A percentile compares a stretch with the other conserved stretches of the same genome.
phyloP scores from a whole-genome alignment of 1,139 yeast genomes.

The Candida sp. region DNA sequence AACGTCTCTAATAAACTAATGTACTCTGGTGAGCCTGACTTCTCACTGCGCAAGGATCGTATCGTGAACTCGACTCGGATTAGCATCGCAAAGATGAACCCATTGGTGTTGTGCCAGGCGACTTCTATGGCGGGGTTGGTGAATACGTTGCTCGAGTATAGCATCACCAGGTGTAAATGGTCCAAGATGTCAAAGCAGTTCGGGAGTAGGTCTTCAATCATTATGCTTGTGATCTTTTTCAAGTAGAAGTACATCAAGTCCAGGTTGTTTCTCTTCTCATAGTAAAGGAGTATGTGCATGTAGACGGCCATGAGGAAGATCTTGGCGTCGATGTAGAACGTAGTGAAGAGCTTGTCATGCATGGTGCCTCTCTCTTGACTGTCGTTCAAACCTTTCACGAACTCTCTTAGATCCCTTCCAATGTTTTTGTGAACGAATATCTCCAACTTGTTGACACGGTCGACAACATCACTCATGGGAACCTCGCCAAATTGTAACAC shows the following conservation, averaged over 20 bases:
- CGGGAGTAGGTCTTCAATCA: slow-evolving; percentile 30
- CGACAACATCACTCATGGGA: slow-evolving; percentile 23
- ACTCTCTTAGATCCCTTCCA: slow-evolving; percentile 23
- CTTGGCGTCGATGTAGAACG: slow-evolving; percentile 28
- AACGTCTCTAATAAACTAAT: slow-evolving; percentile 21
- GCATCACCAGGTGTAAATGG: slow-evolving; percentile 32
- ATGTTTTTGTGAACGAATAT: slow-evolving; percentile 18
- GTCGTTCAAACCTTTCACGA: slow-evolving; percentile 24
- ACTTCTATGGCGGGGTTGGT: slow-evolving; percentile 33
- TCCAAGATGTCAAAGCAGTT: slow-evolving; percentile 26
- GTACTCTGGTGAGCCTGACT: slow-evolving; percentile 16
- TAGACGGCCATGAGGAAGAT: slow-evolving; percentile 26
- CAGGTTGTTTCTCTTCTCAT: slow-evolving; percentile 22
- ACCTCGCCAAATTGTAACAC: slow-evolving; percentile 24
- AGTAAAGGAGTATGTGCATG: slow-evolving; percentile 30
- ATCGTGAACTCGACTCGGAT: slow-evolving; percentile 22
- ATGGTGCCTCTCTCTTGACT: slow-evolving; percentile 25
- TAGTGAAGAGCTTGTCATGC: slow-evolving; percentile 30
- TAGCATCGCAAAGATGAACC: slow-evolving; percentile 24
- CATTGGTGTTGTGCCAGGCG: slow-evolving; percentile 31
- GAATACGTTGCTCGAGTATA: slow-evolving; percentile 34
- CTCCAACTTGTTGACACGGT: slow-evolving; percentile 31
- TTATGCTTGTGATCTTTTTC: slow-evolving; percentile 26
- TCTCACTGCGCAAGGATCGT: slow-evolving; percentile 20
- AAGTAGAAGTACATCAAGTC: slow-evolving; percentile 29